Percentiles rank a stretch among this genome's conserved stretches.
Evolutionary conservation across 2,329 filamentous ascomycete genomes (phyloP).

Genomic region (Amylocarpus encephaloides): DNA sequence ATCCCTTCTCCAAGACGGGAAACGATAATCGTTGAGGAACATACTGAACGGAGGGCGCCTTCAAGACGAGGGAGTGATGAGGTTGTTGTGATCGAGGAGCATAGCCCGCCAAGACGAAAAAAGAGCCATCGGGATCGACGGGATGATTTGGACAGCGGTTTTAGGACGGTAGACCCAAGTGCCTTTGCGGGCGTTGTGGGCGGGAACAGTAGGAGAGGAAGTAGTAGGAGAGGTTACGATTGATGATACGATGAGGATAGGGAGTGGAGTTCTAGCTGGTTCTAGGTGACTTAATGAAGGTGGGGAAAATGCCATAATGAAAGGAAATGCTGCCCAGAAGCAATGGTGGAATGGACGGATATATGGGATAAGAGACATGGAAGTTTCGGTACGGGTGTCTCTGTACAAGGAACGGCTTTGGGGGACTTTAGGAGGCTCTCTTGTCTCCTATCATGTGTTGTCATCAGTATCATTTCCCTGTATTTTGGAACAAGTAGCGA

Average conservation of each 20-base stretch:
- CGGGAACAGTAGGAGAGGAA: slow-evolving; percentile 18
- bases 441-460: too few species aligned
- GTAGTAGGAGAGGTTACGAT: slow-evolving; percentile 8
- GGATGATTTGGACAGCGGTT: slow-evolving; percentile 25
- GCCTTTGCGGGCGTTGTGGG: slow-evolving; percentile 28
- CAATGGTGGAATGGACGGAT: not conserved
- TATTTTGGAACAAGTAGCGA: too few species aligned
- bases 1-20: slow-evolving; percentile 22
- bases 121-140: slow-evolving; percentile 20
- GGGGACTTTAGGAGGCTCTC: not conserved
- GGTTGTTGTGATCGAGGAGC: slow-evolving; percentile 33
- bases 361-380: not conserved
- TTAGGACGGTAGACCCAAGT: slow-evolving; percentile 29
- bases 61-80: slow-evolving; percentile 27
- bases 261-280: not conserved
- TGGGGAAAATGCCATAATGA: not conserved
- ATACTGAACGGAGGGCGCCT: slow-evolving; percentile 9
- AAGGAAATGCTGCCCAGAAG: not conserved
- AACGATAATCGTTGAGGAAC: slow-evolving; percentile 29
- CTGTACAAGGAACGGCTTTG: not conserved
- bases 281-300: not conserved
- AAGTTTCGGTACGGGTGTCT: too few species aligned
- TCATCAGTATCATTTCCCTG: too few species aligned
- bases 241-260: not conserved
- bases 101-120: slow-evolving; percentile 28